Conservation (phyloP, 371 early-diverging fungal species). For the Lichtheimia hyalospora region DNA sequence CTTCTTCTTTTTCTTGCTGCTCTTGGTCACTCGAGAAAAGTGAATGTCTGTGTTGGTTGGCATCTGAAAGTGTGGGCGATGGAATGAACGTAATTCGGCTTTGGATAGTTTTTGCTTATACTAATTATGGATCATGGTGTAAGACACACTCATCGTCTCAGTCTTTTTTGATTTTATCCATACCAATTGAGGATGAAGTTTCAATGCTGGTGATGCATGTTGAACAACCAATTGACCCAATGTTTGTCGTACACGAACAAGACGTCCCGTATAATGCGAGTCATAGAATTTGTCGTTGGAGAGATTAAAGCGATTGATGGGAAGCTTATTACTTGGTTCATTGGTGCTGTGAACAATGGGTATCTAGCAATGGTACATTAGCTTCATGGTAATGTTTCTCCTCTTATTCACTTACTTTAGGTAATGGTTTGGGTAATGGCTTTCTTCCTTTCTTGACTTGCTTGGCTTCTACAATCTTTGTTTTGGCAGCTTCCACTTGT, state of each 20-base stretch:
- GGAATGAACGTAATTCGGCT: conserved; percentile 93
- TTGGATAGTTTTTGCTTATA: conserved; percentile 91
- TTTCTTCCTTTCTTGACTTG: conserved; percentile 43
- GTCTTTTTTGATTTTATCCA: conserved; percentile 5
- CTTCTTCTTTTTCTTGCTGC: conserved; percentile 74
- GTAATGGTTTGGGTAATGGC: conserved; percentile 33
- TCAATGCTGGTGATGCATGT: conserved; percentile 93
- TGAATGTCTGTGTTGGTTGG: conserved; percentile 54
- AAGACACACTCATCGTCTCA: neutral
- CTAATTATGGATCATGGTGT: conserved; percentile 28
- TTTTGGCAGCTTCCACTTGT: conserved; percentile 51
- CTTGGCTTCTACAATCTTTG: conserved; percentile 35
- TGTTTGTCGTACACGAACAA: conserved; percentile 83
- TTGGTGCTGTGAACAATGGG: conserved; percentile 44
- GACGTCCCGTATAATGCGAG: conserved; percentile 64
- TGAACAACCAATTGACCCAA: conserved; percentile 91
- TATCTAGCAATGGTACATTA: conserved; percentile 3
- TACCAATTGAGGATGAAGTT: conserved; percentile 83
- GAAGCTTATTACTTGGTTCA: conserved; percentile 52
- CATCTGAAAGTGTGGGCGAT: conserved; percentile 83
- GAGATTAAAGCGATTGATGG: conserved; percentile 87
- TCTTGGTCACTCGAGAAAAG: conserved; percentile 71
- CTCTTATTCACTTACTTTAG: conserved; percentile 27
- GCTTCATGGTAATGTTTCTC: neutral
- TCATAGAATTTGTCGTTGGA: conserved; percentile 96